Conservation (phyloP, 2,329 filamentous ascomycete genomes). For the Phaeosphaeriaceae sp. region DNA sequence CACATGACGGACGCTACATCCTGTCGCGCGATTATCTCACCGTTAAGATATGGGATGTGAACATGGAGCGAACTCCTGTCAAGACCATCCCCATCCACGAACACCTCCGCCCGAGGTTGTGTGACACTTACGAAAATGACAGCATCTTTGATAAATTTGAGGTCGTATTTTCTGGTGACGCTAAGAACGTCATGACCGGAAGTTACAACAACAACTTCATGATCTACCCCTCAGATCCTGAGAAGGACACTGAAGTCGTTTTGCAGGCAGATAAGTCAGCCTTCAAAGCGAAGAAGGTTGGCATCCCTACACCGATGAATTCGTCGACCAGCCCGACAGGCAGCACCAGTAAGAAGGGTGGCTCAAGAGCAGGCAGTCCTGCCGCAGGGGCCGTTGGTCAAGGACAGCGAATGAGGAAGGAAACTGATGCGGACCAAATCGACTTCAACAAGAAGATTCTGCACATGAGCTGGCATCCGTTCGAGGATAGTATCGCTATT, state of each 20-base stretch:
- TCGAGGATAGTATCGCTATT: slow-evolving; percentile 99
- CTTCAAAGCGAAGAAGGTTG: slow-evolving; percentile 99
- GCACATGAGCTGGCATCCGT: slow-evolving; percentile 99
- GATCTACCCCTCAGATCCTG: slow-evolving; percentile 97
- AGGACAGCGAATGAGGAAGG: slow-evolving; percentile 95
- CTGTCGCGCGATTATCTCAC: slow-evolving; percentile 97
- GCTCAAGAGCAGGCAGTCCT: slow-evolving; percentile 87
- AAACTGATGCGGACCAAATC: slow-evolving; percentile 98
- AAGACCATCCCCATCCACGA: slow-evolving; percentile 99
- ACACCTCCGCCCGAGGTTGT: slow-evolving; percentile 89
- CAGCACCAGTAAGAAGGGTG: slow-evolving; percentile 81
- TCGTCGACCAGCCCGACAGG: slow-evolving; percentile 74
- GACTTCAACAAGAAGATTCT: slow-evolving; percentile 99
- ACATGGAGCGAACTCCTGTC: slow-evolving; percentile 96
- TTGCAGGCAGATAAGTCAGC: slow-evolving; percentile 98
- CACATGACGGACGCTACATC: slow-evolving; percentile 94
- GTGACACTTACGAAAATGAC: slow-evolving; percentile 99
- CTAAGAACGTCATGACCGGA: slow-evolving; percentile 99
- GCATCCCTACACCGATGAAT: slow-evolving; percentile 96
- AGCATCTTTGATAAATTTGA: slow-evolving; percentile 99
- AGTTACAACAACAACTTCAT: slow-evolving; percentile 99
- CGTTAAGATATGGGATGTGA: slow-evolving; percentile 99
- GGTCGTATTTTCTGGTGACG: slow-evolving; percentile 97
- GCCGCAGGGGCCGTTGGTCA: slow-evolving; percentile 74
- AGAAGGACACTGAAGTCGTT: slow-evolving; percentile 96